A percentile compares a stretch with the other conserved stretches of the same genome.
Conservation (phyloP, 805 yeast species). For the Pachysolen tannophilus region DNA sequence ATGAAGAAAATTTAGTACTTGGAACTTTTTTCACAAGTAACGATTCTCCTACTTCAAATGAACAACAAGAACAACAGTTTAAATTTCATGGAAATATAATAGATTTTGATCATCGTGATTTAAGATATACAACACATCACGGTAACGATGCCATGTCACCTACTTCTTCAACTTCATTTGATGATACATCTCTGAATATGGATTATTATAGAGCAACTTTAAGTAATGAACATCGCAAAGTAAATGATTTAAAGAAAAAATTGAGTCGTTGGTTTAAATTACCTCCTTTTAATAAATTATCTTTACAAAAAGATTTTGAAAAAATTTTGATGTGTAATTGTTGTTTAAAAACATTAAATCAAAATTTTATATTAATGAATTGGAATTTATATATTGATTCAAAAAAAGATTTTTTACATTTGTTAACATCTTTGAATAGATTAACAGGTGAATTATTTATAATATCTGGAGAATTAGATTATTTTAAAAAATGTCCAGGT, state of each 20-base stretch:
- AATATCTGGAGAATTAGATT: constrained; percentile 24
- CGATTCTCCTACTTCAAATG: background rate
- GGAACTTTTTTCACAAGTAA: constrained; percentile 1
- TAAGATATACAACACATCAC: constrained; percentile 16
- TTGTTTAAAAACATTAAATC: constrained; percentile 20
- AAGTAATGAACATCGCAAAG: constrained; percentile 18
- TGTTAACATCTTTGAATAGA: constrained; percentile 22
- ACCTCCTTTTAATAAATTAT: constrained; percentile 26
- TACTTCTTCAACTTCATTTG: background rate
- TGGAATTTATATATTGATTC: constrained; percentile 22
- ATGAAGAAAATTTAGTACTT: constrained; percentile 3
- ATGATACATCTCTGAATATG: too few species aligned
- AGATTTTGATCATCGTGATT: constrained; percentile 21
- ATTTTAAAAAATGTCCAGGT: constrained; percentile 3
- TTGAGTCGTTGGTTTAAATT: constrained; percentile 27
- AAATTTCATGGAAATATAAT: constrained; percentile 21
- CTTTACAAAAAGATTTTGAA: constrained; percentile 22
- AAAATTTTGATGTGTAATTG: constrained; percentile 21
- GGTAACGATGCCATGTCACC: constrained; percentile 16
- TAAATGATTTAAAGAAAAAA: constrained; percentile 20
- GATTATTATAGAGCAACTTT: constrained; percentile 13
- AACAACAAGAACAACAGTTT: background rate
- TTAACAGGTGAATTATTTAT: constrained; percentile 24
- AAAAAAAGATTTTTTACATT: constrained; percentile 13
- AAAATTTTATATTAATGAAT: constrained; percentile 21